phyloP scores from a whole-genome alignment of 106 monocot genomes.

The Agapanthus africanus region DNA sequence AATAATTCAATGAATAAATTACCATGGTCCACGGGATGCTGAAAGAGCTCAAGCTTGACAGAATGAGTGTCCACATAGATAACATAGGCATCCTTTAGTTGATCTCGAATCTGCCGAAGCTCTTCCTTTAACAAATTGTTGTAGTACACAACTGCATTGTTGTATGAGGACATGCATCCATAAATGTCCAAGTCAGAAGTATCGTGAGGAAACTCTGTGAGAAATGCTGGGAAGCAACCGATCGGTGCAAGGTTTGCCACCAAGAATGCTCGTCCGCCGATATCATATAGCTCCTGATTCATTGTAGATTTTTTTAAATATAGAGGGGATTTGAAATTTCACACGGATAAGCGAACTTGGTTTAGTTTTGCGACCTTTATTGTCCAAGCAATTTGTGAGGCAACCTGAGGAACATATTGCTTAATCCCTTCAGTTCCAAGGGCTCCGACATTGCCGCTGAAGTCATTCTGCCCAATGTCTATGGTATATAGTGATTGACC shows the following conservation, averaged over 20 bases:
- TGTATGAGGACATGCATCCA: conserved; percentile 74
- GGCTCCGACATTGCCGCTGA: conserved; percentile 51
- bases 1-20: background rate
- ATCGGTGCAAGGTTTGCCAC: conserved; percentile 77
- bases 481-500: conserved; percentile 57
- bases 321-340: background rate
- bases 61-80: conserved; percentile 65
- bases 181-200: conserved; percentile 34
- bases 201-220: conserved; percentile 36
- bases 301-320: background rate
- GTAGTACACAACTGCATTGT: conserved; percentile 59
- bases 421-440: conserved; percentile 39
- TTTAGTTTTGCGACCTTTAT: conserved; percentile 33
- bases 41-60: conserved; percentile 59
- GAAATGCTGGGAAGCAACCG: conserved; percentile 75
- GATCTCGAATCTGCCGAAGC: conserved; percentile 19
- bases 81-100: conserved; percentile 30
- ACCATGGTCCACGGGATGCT: conserved; percentile 45
- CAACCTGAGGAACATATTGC: conserved; percentile 61
- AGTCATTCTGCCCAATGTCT: conserved; percentile 90
- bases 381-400: conserved; percentile 48
- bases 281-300: conserved; percentile 56
- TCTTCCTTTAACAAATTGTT: conserved; percentile 42
- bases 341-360: background rate
- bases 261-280: conserved; percentile 65